Evolutionary conservation across 331 rosid genomes (phyloP).

Genomic region (Rhamnella rubrinervis): DNA sequence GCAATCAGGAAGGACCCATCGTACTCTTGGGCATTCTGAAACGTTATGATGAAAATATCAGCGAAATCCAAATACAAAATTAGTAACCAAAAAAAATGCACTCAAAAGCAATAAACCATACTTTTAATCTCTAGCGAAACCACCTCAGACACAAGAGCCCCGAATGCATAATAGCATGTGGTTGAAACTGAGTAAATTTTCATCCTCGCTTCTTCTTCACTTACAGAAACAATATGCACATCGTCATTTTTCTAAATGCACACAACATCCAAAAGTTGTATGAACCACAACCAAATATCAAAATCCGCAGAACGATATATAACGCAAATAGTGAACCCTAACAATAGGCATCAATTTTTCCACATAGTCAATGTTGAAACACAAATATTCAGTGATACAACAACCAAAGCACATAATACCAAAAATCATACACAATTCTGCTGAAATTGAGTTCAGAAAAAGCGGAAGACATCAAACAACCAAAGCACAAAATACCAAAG

Average conservation of each 20-base stretch:
- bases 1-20: slow-evolving; percentile 99
- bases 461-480: not conserved
- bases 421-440: too few relatives aligned
- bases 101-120: slow-evolving; percentile 7
- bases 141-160: slow-evolving; percentile 85
- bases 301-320: not conserved
- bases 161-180: slow-evolving; percentile 84
- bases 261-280: not conserved
- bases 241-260: not conserved
- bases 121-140: slow-evolving; percentile 78
- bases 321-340: not conserved
- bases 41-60: not conserved
- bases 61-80: not conserved
- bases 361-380: not conserved
- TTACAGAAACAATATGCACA: slow-evolving; percentile 9
- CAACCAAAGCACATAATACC: too few relatives aligned
- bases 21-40: slow-evolving; percentile 79
- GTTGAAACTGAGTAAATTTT: slow-evolving; percentile 97
- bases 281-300: not conserved
- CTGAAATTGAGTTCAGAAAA: not conserved
- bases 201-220: slow-evolving; percentile 93
- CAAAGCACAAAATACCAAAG: too few relatives aligned
- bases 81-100: not conserved
- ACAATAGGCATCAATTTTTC: not conserved
- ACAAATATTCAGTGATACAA: too few relatives aligned